Evolutionary conservation across 192 early-diverging fungal genomes (phyloP), one percentile per base, ranked within the genome.

Genomic region (Globomyces pollinis-pini): DNA sequence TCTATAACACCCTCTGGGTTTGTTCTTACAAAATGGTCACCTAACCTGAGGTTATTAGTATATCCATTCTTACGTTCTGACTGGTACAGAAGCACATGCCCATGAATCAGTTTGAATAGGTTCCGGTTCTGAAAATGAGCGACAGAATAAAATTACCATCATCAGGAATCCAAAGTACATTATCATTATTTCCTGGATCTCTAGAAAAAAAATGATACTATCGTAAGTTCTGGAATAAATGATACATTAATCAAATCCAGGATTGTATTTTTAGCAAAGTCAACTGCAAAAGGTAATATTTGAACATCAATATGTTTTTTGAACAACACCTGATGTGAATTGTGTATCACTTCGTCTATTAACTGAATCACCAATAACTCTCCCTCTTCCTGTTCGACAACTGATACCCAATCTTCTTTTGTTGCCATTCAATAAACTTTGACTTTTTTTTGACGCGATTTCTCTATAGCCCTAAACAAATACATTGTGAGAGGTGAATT

Each of bases 251-350:
- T 41, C 34, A 54, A 62, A 24, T 50, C 60, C 55, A 75, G 45
- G 13, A 81, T 31, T 50, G 71, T 66, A 20, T 53, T 61, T 50
- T 71, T 75, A 16, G 74, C 71, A 57, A 75, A 77, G 29, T 71
- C 61, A 1, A 81, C 75, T 12, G 79, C 75, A 56, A 73, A 81
- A 1, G 79, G 79, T 26, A 81, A 51, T n/a, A 81, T 70, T 53
- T 81, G 79, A 26, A 53, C 64, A 50, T 75, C 73, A 44, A 81
- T 81, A 51, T 76, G 79, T 41, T 76, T 77, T 62, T 81, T 75
- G 62, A 81, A 81, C 53, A 81, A 54, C 9, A 81, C 75, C 31
- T 76, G 68, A 31, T 81, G 75, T 1, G 72, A 70, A 23, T 62
- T 54, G 21, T 39, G 33, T 11, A 81, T 45, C 30, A 81, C 66